Evolutionary conservation across 495 filamentous ascomycete species (phyloP).

Genomic region (Talaromyces borbonicus): DNA sequence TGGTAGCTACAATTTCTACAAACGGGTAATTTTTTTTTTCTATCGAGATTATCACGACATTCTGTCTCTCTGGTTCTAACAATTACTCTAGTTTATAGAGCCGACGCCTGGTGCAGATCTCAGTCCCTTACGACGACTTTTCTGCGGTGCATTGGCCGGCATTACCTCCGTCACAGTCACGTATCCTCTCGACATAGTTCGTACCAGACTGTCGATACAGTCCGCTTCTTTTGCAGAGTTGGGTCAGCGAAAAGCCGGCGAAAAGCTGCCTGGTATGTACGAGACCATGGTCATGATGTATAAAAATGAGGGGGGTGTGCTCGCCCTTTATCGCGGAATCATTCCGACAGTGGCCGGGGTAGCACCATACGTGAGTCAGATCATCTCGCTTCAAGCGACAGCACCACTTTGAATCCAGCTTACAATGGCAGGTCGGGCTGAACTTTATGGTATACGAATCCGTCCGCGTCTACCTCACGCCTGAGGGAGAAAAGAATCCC

Average conservation of each 20-base stretch:
- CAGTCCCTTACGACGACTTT: slow-evolving; percentile 55
- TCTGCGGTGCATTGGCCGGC: slow-evolving; percentile 82
- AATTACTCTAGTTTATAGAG: slow-evolving; percentile 56
- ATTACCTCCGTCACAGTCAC: slow-evolving; percentile 82
- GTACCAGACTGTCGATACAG: slow-evolving; percentile 90
- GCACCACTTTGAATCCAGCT: background rate
- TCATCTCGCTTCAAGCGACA: background rate
- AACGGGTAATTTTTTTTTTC: slow-evolving; percentile 58
- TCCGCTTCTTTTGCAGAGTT: slow-evolving; percentile 86
- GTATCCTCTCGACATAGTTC: slow-evolving; percentile 90
- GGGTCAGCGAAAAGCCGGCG: slow-evolving; percentile 27
- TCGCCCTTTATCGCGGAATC: slow-evolving; percentile 84
- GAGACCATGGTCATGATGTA: slow-evolving; percentile 74
- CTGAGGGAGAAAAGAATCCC: slow-evolving; percentile 80
- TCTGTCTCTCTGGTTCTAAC: slow-evolving; percentile 1
- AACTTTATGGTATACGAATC: slow-evolving; percentile 98
- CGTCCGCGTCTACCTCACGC: slow-evolving; percentile 73
- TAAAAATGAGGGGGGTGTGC: slow-evolving; percentile 75
- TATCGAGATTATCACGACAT: no score
- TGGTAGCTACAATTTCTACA: slow-evolving; percentile 95
- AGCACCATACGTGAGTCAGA: slow-evolving; percentile 72
- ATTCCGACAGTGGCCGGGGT: slow-evolving; percentile 90
- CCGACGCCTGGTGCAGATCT: slow-evolving; percentile 56
- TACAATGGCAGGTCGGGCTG: slow-evolving; percentile 62
- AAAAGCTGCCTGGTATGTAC: slow-evolving; percentile 88